Evolutionary conservation across 129 eudicot genomes (phyloP).

Genomic region (Sambucus nigra): DNA sequence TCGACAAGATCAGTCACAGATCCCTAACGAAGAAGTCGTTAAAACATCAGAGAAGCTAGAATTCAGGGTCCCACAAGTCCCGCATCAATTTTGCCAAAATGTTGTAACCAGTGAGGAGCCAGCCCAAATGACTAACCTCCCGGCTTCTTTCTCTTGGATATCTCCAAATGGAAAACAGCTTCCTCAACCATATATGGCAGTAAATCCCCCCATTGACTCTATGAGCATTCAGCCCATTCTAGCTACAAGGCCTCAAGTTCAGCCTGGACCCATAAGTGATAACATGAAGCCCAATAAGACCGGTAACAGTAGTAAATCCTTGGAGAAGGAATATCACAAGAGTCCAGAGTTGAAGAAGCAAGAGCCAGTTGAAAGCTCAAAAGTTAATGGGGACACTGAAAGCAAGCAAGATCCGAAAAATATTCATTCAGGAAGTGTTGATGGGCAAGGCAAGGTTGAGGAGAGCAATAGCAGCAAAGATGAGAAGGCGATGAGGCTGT

Average conservation of each 20-base stretch:
- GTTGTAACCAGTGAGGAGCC: constrained; percentile 20
- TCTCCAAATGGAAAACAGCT: constrained; percentile 22
- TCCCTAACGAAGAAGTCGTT: constrained; percentile 13
- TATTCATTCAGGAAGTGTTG: constrained; percentile 19
- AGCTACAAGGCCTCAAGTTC: constrained; percentile 21
- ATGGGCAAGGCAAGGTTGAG: constrained; percentile 35
- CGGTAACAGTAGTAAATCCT: constrained; percentile 4
- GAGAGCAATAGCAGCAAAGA: constrained; percentile 48
- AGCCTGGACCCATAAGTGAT: constrained; percentile 15
- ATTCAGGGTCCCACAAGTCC: constrained; percentile 11
- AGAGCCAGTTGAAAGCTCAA: constrained; percentile 15
- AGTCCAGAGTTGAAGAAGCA: constrained; percentile 24
- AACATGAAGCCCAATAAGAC: constrained; percentile 18
- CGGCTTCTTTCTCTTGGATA: constrained; percentile 18
- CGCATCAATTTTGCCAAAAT: constrained; percentile 1
- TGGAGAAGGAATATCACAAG: constrained; percentile 6
- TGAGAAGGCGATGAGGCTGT: constrained; percentile 58
- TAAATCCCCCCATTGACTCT: constrained; percentile 20
- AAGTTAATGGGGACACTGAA: constrained; percentile 15
- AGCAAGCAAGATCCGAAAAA: constrained; percentile 29
- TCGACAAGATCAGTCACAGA: constrained; percentile 14
- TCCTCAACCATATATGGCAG: constrained; percentile 22
- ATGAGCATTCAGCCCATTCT: constrained; percentile 15
- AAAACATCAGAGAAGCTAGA: constrained; percentile 21
- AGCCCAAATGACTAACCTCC: constrained; percentile 20